Evolutionary conservation across 2,329 filamentous ascomycete genomes (phyloP), one percentile per base, ranked within the genome.

Genomic region (Claviceps fusiformis): DNA sequence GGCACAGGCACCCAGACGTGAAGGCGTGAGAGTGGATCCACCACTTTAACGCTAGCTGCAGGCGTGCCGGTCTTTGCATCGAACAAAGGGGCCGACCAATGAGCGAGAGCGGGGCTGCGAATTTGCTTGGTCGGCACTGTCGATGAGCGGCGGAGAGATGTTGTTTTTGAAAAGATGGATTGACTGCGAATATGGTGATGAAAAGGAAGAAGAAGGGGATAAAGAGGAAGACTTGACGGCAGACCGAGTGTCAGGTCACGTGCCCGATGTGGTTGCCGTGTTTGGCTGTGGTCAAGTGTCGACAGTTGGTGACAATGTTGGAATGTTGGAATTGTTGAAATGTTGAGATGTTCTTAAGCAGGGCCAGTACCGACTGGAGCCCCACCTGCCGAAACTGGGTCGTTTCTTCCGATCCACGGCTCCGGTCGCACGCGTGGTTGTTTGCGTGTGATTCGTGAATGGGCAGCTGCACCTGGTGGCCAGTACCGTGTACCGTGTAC

Each of bases 1-100:
- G 39, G 39, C 39, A 41, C 39, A 41, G 39, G 48, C 49, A 54
- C 52, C 11, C 24, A 19, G 45, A 39, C 44, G 44, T 54, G 45
- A 39, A 19, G 24, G 52, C 50, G 54, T 35, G 54, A 41, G 39
- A 51, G 56, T 55, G 56, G 56, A 47, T 57, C 52, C 44, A 33
- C 52, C 51, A 55, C 57, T 53, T 58, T 55, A 44, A 35, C 49
- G 27, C 50, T 9, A 19, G 27, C 37, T 41, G 35, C 48, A 29
- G 46, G 43, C 41, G 53, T 50, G 50, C 15, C n/a, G 19, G 7
- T 37, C 35, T 41, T 41, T 2, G 39, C 39, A 41, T 41, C 29
- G 37, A 19, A 9, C 46, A 50, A 39, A 5, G n/a, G n/a, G 41
- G 33, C 9, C 24, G 44, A 13, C 54, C 17, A 46, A 46, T 29